Percentiles rank a stretch among this genome's conserved stretches.
These are phyloP conservation scores for Rhinocladiella mackenziei DNA, from an alignment of 2,329 filamentous ascomycete species.

Conservation along the genomic window DNA sequence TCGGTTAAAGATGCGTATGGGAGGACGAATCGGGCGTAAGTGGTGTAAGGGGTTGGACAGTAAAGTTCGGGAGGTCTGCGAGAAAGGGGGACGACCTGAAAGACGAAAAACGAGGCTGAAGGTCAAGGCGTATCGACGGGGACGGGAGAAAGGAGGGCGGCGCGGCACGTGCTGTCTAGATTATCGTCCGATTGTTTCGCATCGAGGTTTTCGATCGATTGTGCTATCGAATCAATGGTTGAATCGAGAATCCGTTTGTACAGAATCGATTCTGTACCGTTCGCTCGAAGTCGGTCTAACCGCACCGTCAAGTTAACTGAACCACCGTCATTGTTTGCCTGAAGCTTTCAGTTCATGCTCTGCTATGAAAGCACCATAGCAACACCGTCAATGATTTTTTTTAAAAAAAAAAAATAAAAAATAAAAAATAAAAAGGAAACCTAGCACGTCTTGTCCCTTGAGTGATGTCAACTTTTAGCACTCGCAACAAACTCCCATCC, in stretches of 20 bases:
- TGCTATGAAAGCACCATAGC: constrained; percentile 13
- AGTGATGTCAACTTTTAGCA: constrained; percentile 5
- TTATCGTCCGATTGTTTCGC: constrained; percentile 25
- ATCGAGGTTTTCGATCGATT: constrained; percentile 25
- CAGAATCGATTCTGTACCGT: constrained; percentile 21
- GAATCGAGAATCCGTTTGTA: constrained; percentile 7
- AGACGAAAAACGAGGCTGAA: constrained; percentile 9
- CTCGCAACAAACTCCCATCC: not conserved
- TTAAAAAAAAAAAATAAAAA: too few relatives aligned
- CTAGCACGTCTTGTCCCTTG: constrained; percentile 13
- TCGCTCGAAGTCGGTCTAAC: constrained; percentile 26
- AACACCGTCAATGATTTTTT: constrained; percentile 18
- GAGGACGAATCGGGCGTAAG: constrained; percentile 3
- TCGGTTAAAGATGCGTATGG: not conserved
- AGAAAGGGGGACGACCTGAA: constrained; percentile 6
- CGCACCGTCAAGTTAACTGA: constrained; percentile 22
- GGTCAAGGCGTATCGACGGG: constrained; percentile 14
- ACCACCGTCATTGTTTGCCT: constrained; percentile 13
- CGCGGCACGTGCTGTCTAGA: constrained; percentile 16
- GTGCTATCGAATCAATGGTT: constrained; percentile 22
- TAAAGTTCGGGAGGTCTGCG: constrained; percentile 2
- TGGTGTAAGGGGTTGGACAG: constrained; percentile 1
- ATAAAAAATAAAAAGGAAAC: constrained; percentile 11
- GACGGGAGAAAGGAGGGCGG: constrained; percentile 9
- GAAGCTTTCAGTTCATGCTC: constrained; percentile 14